Base-by-base conservation (phyloP, 2,329 filamentous ascomycete species). In the Purpureocillium lavendulum region DNA sequence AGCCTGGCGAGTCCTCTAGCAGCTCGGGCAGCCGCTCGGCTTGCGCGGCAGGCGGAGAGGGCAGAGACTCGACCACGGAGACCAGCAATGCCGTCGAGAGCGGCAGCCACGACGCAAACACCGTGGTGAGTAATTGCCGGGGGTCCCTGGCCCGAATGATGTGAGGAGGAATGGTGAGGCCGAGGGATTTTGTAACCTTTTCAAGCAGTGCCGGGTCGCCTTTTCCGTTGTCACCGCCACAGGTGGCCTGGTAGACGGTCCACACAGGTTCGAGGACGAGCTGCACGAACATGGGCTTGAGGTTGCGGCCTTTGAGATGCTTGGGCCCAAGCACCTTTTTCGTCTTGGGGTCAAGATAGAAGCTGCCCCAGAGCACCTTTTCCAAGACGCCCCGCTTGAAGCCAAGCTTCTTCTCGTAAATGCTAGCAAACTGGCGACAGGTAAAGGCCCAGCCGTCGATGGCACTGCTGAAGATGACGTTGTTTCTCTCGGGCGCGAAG, bases 371-470 rank as follows among this genome's bases (percentile, higher is more conserved):
- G 0, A 98, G 72, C 0, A 96, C 87, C 57, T 92, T 96, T 62
- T 98, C 89, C 56, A 98, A 75, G 1, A 86, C 65, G 18, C 79
- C 80, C 35, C 89, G 77, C 64, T 95, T 97, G 61, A 97, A 94
- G 12, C 92, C 90, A 7, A 98, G 75, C 61, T 98, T 98, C 69
- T 89, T 94, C 64, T 97, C 90, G 56, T 97, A 98, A 21, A 97
- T 68, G 30, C 78, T 78, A 14, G 92, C 89, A 58, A 98, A 98
- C 54, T 98, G 92, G 37, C 88, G 79, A 36, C 95, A 82, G 0
- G 92, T 98, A 54, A 98, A 98, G 3, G 92, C 92, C 92, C 92
- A 98, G n/a, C 92, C 92, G 57, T 98, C 92, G 41, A 95, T 84
- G 43, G 92, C 92, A 58, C 90, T 97, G 67, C 87, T 88, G 60